Base-by-base conservation (phyloP, 2,329 filamentous ascomycete species). In the Amesomyces nigricolor region DNA sequence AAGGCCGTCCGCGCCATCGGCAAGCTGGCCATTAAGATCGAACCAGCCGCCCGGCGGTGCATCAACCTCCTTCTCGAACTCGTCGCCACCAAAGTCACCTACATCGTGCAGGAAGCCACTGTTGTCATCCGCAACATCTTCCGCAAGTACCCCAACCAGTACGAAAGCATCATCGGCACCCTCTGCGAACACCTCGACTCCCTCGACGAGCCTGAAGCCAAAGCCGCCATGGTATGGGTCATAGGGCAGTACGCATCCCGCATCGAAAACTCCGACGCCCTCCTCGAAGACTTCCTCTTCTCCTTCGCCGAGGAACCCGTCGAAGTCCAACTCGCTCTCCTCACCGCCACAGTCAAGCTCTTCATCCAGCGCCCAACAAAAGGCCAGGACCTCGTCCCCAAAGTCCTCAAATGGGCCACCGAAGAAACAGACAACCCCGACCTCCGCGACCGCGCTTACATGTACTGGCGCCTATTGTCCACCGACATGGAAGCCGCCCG, bases 341-440 rank as follows among this genome's bases (percentile, higher is more conserved):
- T 99, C 32, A 99, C 94, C 0, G 94, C 94, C 8, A 97, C 94
- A 0, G 94, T 99, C 37, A 99, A 99, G 71, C 79, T 99, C 2
- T 99, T 99, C 73, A 96, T 99, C 62, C 94, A 97, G 68, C 83
- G 94, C 19, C 94, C 94, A 0, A 96, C 91, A 14, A 95, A 95
- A 68, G 94, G 90, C 26, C 91, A 96, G 66, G 86, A 95, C 51
- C 78, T 99, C 6, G 92, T 99, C 0, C 94, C 92, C 0, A 91
- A 91, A 66, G 92, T 97, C 2, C 77, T 99, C 49, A 97, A 97
- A 72, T 97, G 94, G 92, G 95, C 94, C 4, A 99, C 94, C 0
- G 94, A 97, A 70, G 94, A 97, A 70, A 97, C 92, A n/a, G 94
- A 99, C 68, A 96, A 99, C 71, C 94, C 94, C 0, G 94, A 99